Evolutionary conservation across 805 yeast species (phyloP), one percentile per base, ranked within the genome.

Genomic region (Monosporozyma aerobia): DNA sequence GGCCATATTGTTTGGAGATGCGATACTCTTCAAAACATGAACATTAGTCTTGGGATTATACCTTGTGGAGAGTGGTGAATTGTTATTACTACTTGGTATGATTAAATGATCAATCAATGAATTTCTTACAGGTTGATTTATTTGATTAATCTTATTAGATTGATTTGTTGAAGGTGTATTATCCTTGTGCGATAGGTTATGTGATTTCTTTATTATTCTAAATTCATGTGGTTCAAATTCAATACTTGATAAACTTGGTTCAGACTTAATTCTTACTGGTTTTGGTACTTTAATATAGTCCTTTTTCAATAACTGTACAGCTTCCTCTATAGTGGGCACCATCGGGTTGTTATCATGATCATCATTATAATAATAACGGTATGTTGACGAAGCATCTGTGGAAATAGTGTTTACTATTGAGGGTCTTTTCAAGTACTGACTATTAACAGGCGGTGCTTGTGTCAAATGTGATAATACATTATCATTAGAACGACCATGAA

Each of bases 291-390:
- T n/a, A 4, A 37, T 33, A 25, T 49, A 50, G 37, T 60, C 61
- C 43, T 47, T 54, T 46, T 53, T 59, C 32, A 59, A 54, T n/a
- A 57, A 45, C 44, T 52, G 44, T 6, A 56, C 56, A 8, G 65
- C 63, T 40, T 59, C 59, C 23, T 60, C 65, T 32, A 60, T 55
- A 16, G 52, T 49, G 4, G 60, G 59, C 25, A 32, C 43, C 22
- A 30, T 10, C 5, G 35, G 22, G 13, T 9, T 16, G 23, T 23
- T 39, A 39, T 39, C 8, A 39, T 19, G 23, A 39, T 43, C 30
- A 43, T 43, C 19, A 43, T 22, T 43, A 43, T 43, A 22, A 23
- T 22, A 43, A 43, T 43, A 13, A 11, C 45, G 29, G 13, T 43
- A 43, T 5, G 30, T 23, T 19, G n/a, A 43, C 9, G 45, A 43